phyloP scores from a whole-genome alignment of 805 yeast genomes.

The Starmerella tilneyi region DNA sequence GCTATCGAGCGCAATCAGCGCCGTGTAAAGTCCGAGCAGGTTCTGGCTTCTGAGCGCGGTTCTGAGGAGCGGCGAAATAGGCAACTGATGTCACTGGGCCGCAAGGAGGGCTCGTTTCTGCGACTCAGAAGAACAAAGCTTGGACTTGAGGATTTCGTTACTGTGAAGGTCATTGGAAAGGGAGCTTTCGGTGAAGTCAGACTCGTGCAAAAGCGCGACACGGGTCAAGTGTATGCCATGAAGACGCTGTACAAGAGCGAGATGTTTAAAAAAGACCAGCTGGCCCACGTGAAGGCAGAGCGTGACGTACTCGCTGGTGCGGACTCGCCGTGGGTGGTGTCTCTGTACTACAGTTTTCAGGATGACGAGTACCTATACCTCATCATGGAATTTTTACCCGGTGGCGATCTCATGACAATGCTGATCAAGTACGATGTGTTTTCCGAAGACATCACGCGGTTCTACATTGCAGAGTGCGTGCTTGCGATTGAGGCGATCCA shows the following conservation, averaged over 20 bases:
- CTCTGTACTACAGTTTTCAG: slow-evolving; percentile 71
- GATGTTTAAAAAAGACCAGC: slow-evolving; percentile 88
- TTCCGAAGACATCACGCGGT: slow-evolving; percentile 78
- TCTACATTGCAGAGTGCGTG: slow-evolving; percentile 93
- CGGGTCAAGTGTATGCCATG: slow-evolving; percentile 90
- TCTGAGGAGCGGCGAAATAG: slow-evolving; percentile 80
- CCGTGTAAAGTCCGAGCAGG: slow-evolving; percentile 71
- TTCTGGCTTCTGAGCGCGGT: slow-evolving; percentile 55
- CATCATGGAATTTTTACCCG: slow-evolving; percentile 75
- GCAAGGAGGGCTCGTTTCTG: slow-evolving; percentile 76
- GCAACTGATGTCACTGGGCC: slow-evolving; percentile 71
- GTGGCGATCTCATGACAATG: slow-evolving; percentile 91
- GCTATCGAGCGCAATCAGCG: slow-evolving; percentile 95
- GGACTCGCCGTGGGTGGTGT: slow-evolving; percentile 82
- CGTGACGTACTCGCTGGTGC: slow-evolving; percentile 88
- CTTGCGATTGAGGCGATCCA: slow-evolving; percentile 91
- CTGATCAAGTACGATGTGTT: slow-evolving; percentile 87
- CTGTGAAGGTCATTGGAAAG: slow-evolving; percentile 86
- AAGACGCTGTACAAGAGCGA: slow-evolving; percentile 81
- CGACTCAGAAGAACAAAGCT: slow-evolving; percentile 76
- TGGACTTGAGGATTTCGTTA: slow-evolving; percentile 66
- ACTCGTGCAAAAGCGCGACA: slow-evolving; percentile 82
- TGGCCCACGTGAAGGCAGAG: slow-evolving; percentile 92
- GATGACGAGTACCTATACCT: slow-evolving; percentile 63
- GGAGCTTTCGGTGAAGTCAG: slow-evolving; percentile 98